Conservation (phyloP, 2,329 filamentous ascomycete species). For the Penicillium digitatum region DNA sequence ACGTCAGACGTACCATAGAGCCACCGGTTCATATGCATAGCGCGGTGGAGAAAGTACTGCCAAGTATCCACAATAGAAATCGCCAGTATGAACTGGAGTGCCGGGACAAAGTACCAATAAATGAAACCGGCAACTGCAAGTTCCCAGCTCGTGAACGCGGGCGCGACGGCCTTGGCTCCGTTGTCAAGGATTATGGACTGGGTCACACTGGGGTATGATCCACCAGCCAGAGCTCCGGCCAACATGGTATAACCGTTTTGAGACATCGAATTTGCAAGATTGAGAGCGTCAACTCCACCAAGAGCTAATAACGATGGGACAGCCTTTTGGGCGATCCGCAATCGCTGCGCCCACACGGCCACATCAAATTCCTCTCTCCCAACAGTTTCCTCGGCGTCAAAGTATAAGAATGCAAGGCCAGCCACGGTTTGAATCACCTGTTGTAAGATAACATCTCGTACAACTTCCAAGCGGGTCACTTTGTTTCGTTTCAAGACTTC, state of each 20-base stretch:
- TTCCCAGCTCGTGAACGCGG: slow-evolving; percentile 82
- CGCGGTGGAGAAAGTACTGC: slow-evolving; percentile 95
- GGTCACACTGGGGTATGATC: slow-evolving; percentile 69
- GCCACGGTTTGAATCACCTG: slow-evolving; percentile 81
- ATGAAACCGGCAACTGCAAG: slow-evolving; percentile 67
- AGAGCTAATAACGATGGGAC: slow-evolving; percentile 67
- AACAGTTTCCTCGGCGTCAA: slow-evolving; percentile 68
- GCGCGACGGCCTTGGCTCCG: slow-evolving; percentile 52
- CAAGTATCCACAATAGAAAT: slow-evolving; percentile 83
- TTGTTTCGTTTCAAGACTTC: slow-evolving; percentile 86
- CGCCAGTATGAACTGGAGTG: slow-evolving; percentile 70
- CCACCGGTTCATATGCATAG: slow-evolving; percentile 98
- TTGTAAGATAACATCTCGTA: slow-evolving; percentile 86
- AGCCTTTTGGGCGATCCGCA: slow-evolving; percentile 73
- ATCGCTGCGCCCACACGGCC: slow-evolving; percentile 79
- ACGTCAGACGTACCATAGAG: slow-evolving; percentile 70
- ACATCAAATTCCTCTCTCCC: slow-evolving; percentile 83
- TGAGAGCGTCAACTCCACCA: slow-evolving; percentile 70
- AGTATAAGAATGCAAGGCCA: slow-evolving; percentile 62
- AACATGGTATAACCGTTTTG: slow-evolving; percentile 64
- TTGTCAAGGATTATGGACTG: slow-evolving; percentile 53
- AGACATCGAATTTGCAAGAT: slow-evolving; percentile 71
- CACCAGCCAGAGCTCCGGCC: slow-evolving; percentile 72
- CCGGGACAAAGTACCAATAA: slow-evolving; percentile 75
- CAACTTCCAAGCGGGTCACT: slow-evolving; percentile 76